Conservation (phyloP, 257 asterid species). For the Gentiana dahurica region DNA sequence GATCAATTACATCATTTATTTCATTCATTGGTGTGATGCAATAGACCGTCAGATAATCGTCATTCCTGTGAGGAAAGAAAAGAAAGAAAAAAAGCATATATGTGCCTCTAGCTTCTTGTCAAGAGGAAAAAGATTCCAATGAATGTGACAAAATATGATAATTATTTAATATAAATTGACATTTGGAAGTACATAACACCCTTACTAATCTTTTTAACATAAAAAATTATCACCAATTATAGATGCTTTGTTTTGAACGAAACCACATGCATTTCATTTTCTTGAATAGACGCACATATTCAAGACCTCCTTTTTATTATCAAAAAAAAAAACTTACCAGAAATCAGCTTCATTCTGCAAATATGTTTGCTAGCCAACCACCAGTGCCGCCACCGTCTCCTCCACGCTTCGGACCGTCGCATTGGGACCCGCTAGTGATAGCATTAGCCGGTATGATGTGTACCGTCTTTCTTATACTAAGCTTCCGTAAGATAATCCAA, state of each 20-base stretch:
- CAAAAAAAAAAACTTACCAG: no score
- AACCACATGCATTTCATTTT: neutral
- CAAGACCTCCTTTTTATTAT: no score
- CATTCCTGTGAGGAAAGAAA: no score
- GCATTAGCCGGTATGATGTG: constrained; percentile 38
- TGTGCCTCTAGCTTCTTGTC: neutral
- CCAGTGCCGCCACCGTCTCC: constrained; percentile 16
- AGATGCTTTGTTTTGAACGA: neutral
- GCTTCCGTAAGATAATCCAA: constrained; percentile 35
- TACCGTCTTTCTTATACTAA: constrained; percentile 31
- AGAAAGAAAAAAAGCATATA: no score
- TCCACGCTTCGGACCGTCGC: constrained; percentile 18
- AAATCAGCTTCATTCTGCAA: neutral
- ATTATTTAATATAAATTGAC: neutral
- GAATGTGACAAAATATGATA: neutral
- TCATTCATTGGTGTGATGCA: no score
- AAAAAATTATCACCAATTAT: neutral
- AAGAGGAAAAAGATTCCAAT: neutral
- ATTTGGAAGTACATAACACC: constrained; percentile 4
- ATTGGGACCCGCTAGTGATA: constrained; percentile 43
- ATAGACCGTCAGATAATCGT: no score
- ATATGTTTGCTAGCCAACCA: constrained; percentile 16
- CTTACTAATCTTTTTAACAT: neutral
- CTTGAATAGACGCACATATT: no score
- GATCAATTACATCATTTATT: no score